Evolutionary conservation across 164 flowering plant species (phyloP), one percentile per base, ranked within the genome.

Genomic region (Vitis amurensis): DNA sequence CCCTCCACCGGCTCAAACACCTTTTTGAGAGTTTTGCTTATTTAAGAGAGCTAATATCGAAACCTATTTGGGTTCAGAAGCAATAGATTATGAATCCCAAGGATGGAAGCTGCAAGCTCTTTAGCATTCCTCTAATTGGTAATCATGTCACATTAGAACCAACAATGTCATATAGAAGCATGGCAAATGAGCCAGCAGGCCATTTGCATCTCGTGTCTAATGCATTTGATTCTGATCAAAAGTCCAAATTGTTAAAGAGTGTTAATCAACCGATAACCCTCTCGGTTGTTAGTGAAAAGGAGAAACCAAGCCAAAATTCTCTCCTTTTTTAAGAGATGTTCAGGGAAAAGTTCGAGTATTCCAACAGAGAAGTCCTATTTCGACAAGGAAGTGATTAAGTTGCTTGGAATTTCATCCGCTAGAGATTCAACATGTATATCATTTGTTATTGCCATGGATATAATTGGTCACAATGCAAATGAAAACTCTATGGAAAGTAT

Each of bases 391-490:
- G 75, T 75, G 91, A 82, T 7, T 85, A 77, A 51, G 53, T 67
- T 64, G 11, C 71, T 56, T n/a, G 91, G 85, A 19, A 62, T 64
- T 56, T 83, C 86, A 50, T 84, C 87, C 2, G 74, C 90, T 60
- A 84, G 90, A 74, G 99, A 91, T 71, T 17, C 19, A 17, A 17
- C 19, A 17, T 17, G 19, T 17, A 17, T 17, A 17, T 17, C 1
- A 17, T 17, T 91, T 72, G 97, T 95, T 64, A 88, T 95, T 79
- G 99, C 99, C 55, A 93, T 93, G 98, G 98, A 95, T 71, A 95
- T 95, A 48, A 15, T 89, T 13, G 73, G 89, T 74, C 91, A 88
- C 63, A 78, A 81, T 83, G 82, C 80, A 48, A n/a, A n/a, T n/a
- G n/a, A n/a, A n/a, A n/a, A n/a, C n/a, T n/a, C n/a, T n/a, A n/a